Percentiles rank a stretch among this genome's conserved stretches.
Evolutionary conservation across 1,284 basidiomycete species (phyloP).

Genomic region (Apiotrichum mycotoxinovorans): DNA sequence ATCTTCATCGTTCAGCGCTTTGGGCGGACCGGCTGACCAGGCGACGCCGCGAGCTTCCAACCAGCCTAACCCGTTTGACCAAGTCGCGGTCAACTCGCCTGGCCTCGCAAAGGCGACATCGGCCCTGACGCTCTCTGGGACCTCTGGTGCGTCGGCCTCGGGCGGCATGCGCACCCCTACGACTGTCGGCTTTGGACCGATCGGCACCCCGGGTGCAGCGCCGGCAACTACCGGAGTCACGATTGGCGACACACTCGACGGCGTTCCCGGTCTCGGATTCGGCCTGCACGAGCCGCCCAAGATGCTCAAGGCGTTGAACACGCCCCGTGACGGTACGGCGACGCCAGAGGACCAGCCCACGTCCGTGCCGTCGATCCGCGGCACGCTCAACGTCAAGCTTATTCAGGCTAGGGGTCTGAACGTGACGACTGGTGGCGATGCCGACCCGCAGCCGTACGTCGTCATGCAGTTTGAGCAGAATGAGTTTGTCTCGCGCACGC

Average conservation of each 20-base stretch:
- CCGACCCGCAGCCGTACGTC: constrained; percentile 74
- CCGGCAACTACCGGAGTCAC: constrained; percentile 48
- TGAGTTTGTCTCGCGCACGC: constrained; percentile 93
- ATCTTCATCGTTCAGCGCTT: constrained; percentile 35
- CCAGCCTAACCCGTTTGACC: constrained; percentile 68
- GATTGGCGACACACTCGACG: constrained; percentile 43
- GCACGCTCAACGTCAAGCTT: constrained; percentile 92
- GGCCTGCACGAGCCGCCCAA: constrained; percentile 49
- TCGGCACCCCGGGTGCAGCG: constrained; percentile 46
- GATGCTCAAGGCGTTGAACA: constrained; percentile 46
- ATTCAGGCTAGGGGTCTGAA: constrained; percentile 86
- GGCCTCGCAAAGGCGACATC: constrained; percentile 46
- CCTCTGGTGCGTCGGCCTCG: constrained; percentile 21
- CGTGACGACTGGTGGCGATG: constrained; percentile 58
- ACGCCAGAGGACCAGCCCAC: constrained; percentile 12
- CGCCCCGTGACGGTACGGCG: constrained; percentile 22
- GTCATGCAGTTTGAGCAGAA: constrained; percentile 99
- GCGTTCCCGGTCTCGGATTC: constrained; percentile 40
- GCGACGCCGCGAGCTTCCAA: constrained; percentile 64
- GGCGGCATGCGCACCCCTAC: constrained; percentile 40
- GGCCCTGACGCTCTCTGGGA: constrained; percentile 38
- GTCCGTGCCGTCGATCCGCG: constrained; percentile 33
- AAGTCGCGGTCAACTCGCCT: constrained; percentile 21
- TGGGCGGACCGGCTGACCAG: constrained; percentile 58
- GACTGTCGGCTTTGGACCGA: constrained; percentile 40